Evolutionary conservation across 805 yeast species (phyloP).

Genomic region (Cyberlindnera saturnus): DNA sequence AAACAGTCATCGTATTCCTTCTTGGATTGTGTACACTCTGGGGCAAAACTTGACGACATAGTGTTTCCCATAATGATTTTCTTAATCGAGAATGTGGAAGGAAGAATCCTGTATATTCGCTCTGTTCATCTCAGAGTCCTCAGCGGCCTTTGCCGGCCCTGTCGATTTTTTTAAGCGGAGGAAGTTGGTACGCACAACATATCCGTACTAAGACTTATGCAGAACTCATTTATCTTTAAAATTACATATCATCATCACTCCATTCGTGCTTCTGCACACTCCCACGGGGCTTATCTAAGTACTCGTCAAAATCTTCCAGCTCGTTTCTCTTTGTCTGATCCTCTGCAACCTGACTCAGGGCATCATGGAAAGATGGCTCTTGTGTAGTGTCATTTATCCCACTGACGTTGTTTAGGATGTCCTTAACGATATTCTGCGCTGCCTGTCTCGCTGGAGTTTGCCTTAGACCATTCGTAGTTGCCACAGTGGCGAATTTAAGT

Average conservation of each 20-base stretch:
- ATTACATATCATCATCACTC: slow-evolving; percentile 14
- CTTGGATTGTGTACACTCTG: slow-evolving; percentile 89
- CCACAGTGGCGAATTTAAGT: slow-evolving; percentile 15
- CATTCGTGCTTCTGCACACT: slow-evolving; percentile 9
- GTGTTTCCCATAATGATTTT: slow-evolving; percentile 50
- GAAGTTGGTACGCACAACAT: too few species aligned
- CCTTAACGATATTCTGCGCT: slow-evolving; percentile 21
- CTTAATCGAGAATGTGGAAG: not conserved
- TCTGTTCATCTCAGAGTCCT: not conserved
- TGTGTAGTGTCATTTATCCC: slow-evolving; percentile 19
- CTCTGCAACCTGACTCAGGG: slow-evolving; percentile 4
- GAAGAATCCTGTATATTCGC: too few species aligned
- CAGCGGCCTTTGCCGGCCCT: slow-evolving; percentile 33
- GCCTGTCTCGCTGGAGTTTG: slow-evolving; percentile 20
- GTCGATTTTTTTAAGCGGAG: slow-evolving; percentile 23
- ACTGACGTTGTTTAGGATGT: slow-evolving; percentile 20
- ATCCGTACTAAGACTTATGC: not conserved
- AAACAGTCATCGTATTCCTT: slow-evolving; percentile 88
- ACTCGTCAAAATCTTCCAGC: slow-evolving; percentile 21
- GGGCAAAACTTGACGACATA: slow-evolving; percentile 89
- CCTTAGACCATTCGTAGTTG: not conserved
- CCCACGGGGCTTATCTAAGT: slow-evolving; percentile 13
- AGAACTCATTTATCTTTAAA: not conserved
- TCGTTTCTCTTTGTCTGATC: not conserved
- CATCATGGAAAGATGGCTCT: slow-evolving; percentile 8